Evolutionary conservation across 1,284 basidiomycete genomes (phyloP), one percentile per base, ranked within the genome.

Genomic region (Trichosporon inkin): DNA sequence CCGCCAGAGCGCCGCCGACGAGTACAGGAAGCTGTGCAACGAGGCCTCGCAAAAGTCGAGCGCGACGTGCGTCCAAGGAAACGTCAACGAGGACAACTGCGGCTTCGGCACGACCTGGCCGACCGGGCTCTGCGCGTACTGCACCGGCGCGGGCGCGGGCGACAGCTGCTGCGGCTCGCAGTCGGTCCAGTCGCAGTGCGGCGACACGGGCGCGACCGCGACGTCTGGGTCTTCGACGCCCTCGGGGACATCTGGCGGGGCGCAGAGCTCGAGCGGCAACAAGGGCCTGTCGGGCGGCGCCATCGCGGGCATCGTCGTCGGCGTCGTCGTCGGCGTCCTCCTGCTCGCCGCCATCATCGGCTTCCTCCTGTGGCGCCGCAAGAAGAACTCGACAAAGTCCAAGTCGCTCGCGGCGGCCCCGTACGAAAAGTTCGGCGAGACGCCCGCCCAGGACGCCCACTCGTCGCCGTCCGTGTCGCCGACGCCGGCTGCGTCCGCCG

Each of bases 51-150:
- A 32, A 8, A 74, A 76, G 58, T 69, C 78, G 57, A 64, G 70
- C 32, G 56, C 62, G 3, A 72, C 73, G 11, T 81, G 80, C 63
- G 72, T 80, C 20, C 34, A 59, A 7, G 80, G 80, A 10, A 56
- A 57, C 32, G 61, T 58, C 39, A 80, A 80, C 64, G 80, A 81
- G 63, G 69, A 67, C 19, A 80, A 78, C 69, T 81, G 80, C 62
- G 80, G 80, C 10, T 81, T 69, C 56, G 79, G 76, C 2, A 68
- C 65, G 10, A 73, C 70, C 7, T 49, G 44, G 44, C 75, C 70
- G 11, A 63, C 63, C 17, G 75, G 80, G 61, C 66, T 81, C 14
- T 81, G 80, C 61, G 64, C 59, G 10, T 77, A 71, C 65, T 81
- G 80, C 51, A 53, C 49, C 10, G 62, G 67, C n/a, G 52, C 49